Percentiles rank a stretch among this genome's conserved stretches.
Conservation (phyloP, 257 asterid genomes). For the Voacanga thouarsii region DNA sequence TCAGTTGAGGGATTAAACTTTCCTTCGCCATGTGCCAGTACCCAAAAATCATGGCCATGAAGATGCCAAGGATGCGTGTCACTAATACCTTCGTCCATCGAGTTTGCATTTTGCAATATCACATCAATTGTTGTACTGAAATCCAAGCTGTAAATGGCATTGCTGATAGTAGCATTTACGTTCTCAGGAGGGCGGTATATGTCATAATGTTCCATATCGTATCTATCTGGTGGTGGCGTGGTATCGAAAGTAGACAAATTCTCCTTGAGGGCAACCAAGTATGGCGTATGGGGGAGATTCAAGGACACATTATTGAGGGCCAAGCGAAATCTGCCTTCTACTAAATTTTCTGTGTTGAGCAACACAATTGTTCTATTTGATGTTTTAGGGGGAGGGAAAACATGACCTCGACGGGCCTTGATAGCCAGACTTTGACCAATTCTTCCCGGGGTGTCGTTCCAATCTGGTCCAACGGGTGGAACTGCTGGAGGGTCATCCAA, state of each 20-base stretch:
- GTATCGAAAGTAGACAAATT: neutral
- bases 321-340: neutral
- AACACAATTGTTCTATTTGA: neutral
- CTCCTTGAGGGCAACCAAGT: neutral
- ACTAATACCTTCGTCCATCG: neutral
- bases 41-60: too few species aligned
- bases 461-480: neutral
- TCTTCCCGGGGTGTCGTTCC: neutral
- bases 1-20: neutral
- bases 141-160: neutral
- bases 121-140: neutral
- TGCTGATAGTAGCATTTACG: neutral
- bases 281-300: neutral
- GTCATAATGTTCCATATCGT: neutral
- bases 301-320: neutral
- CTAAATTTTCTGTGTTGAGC: neutral
- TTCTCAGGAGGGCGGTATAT: neutral
- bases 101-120: neutral
- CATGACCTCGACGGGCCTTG: neutral
- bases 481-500: neutral
- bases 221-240: neutral
- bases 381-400: neutral
- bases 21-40: neutral
- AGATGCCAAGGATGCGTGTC: neutral
- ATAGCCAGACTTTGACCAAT: neutral